Evolutionary conservation across 179 eudicot species (phyloP).

Genomic region (Gypsophila paniculata): DNA sequence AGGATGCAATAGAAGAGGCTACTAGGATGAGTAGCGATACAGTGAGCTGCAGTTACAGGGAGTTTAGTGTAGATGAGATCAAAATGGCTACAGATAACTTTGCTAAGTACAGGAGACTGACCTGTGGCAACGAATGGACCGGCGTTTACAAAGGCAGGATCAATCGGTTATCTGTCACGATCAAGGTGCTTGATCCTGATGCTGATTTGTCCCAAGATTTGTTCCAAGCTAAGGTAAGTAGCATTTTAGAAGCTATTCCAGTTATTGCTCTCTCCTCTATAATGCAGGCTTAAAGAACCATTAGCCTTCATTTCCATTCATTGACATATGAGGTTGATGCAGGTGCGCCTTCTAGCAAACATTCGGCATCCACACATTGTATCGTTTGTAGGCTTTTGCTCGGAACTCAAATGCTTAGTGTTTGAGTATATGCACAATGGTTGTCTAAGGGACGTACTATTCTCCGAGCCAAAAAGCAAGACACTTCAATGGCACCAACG

Average conservation of each 20-base stretch:
- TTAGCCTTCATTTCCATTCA: neutral
- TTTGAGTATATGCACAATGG: slow-evolving; percentile 73
- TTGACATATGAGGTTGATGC: slow-evolving; percentile 16
- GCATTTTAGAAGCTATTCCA: neutral
- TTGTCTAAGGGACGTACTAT: slow-evolving; percentile 57
- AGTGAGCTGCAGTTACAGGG: slow-evolving; percentile 40
- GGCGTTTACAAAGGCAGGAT: slow-evolving; percentile 58
- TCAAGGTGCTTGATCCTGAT: slow-evolving; percentile 37
- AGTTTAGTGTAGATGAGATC: slow-evolving; percentile 59
- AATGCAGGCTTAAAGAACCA: neutral
- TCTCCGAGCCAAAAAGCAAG: slow-evolving; percentile 39
- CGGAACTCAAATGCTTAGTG: slow-evolving; percentile 53
- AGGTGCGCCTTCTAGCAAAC: slow-evolving; percentile 54
- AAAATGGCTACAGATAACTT: slow-evolving; percentile 55
- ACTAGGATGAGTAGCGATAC: slow-evolving; percentile 24
- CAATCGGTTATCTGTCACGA: slow-evolving; percentile 41
- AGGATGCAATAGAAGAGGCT: slow-evolving; percentile 59
- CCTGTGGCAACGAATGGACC: slow-evolving; percentile 37
- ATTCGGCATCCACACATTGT: slow-evolving; percentile 55
- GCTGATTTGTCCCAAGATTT: slow-evolving; percentile 33
- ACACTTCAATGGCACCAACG: slow-evolving; percentile 57
- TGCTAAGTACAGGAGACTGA: slow-evolving; percentile 46
- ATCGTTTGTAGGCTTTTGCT: slow-evolving; percentile 56
- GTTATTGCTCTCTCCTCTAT: neutral
- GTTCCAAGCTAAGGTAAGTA: slow-evolving; percentile 51